These are phyloP conservation scores for Themeda triandra DNA, from an alignment of 176 grass and related monocot species.

Conservation along the genomic window DNA sequence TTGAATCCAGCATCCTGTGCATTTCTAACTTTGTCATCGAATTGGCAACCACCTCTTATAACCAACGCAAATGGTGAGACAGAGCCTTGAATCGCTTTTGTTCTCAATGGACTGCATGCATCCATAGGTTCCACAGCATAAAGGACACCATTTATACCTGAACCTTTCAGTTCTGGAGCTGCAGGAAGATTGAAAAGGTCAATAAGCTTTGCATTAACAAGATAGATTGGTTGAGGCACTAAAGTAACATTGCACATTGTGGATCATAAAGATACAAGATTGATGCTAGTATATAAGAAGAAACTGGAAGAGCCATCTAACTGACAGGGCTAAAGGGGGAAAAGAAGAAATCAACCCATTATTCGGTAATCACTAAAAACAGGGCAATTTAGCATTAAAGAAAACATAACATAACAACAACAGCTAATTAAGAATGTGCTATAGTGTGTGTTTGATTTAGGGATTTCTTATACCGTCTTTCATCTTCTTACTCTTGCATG, in stretches of 20 bases:
- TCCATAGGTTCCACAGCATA: constrained; percentile 67
- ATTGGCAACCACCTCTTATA: constrained; percentile 78
- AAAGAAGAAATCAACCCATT: background rate
- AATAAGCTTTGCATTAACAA: background rate
- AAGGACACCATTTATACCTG: constrained; percentile 57
- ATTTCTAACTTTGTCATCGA: constrained; percentile 81
- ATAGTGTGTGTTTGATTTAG: background rate
- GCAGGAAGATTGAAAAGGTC: constrained; percentile 24
- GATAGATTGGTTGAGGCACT: background rate
- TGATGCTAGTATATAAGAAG: background rate
- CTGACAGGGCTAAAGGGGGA: background rate
- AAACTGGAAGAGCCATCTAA: background rate
- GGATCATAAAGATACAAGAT: background rate
- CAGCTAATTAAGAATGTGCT: background rate
- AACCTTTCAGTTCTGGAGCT: constrained; percentile 67
- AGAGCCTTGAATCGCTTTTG: constrained; percentile 31
- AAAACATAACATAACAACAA: background rate
- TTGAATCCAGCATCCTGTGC: constrained; percentile 78
- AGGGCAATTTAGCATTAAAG: background rate
- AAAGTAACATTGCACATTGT: background rate
- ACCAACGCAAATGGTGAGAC: constrained; percentile 67
- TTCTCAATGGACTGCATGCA: constrained; percentile 62
- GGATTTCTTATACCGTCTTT: background rate
- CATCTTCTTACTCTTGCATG: background rate
- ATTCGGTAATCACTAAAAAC: background rate